Evolutionary conservation across 2,329 filamentous ascomycete genomes (phyloP).

Genomic region (Nigrospora osmanthi): DNA sequence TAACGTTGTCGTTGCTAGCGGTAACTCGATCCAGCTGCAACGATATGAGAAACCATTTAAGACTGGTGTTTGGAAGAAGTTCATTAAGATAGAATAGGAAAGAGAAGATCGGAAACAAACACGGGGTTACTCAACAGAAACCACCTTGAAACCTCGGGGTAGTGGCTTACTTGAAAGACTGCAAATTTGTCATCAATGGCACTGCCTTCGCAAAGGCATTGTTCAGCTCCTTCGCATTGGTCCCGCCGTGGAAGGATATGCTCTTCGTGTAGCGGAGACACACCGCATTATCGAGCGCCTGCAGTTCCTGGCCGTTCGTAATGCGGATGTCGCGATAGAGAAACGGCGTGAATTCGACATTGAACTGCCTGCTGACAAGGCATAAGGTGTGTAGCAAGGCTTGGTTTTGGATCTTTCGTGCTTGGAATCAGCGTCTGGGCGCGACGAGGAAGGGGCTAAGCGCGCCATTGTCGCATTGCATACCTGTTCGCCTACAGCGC

Average conservation of each 20-base stretch:
- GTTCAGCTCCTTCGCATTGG: background rate
- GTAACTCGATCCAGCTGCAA: background rate
- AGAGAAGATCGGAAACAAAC: too few species aligned
- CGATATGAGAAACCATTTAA: background rate
- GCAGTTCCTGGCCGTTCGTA: background rate
- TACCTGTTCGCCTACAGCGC: background rate
- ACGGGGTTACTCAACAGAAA: too few species aligned
- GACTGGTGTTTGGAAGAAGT: background rate
- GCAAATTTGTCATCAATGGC: background rate
- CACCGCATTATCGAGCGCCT: background rate
- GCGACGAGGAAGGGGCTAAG: background rate
- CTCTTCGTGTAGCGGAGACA: background rate
- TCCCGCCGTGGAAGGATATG: background rate
- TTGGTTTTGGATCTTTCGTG: background rate
- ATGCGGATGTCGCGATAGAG: background rate
- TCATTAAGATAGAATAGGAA: too few species aligned
- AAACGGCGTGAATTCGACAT: background rate
- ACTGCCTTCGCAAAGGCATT: background rate
- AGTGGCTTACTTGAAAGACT: background rate
- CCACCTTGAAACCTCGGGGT: too few species aligned
- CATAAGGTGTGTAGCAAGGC: background rate
- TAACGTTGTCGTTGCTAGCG: background rate
- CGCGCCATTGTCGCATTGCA: background rate
- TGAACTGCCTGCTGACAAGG: background rate
- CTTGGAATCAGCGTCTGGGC: background rate